These are phyloP conservation scores for Cercospora zeae-maydis DNA, from an alignment of 2,329 filamentous ascomycete genomes.

Conservation along the genomic window DNA sequence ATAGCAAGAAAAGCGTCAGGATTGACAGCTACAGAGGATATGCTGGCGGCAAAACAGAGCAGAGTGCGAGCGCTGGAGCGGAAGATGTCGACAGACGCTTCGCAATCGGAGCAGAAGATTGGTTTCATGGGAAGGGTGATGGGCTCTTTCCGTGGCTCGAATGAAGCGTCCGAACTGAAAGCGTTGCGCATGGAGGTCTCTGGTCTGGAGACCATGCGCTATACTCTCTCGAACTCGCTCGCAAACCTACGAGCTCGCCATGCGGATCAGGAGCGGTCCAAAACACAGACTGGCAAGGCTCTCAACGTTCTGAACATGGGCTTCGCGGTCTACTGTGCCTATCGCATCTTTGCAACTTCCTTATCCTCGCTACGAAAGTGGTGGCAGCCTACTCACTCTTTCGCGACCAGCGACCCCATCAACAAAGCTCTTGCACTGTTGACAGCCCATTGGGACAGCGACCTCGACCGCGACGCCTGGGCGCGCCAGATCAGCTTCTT, in stretches of 20 bases:
- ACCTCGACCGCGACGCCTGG: conserved; percentile 78
- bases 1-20: conserved; percentile 74
- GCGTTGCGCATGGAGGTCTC: conserved; percentile 69
- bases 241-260: conserved; percentile 61
- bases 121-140: conserved; percentile 73
- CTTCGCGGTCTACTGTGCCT: conserved; percentile 80
- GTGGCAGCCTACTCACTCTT: conserved; percentile 45
- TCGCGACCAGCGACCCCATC: conserved; percentile 74
- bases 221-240: conserved; percentile 64
- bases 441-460: conserved; percentile 78
- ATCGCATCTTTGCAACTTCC: conserved; percentile 71
- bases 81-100: conserved; percentile 50
- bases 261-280: conserved; percentile 62
- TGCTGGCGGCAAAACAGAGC: conserved; percentile 72
- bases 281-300: conserved; percentile 63
- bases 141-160: conserved; percentile 65
- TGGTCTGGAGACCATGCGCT: conserved; percentile 76
- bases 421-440: conserved; percentile 77
- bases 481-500: conserved; percentile 80
- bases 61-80: conserved; percentile 67
- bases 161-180: conserved; percentile 52
- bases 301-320: conserved; percentile 61
- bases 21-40: conserved; percentile 72
- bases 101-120: conserved; percentile 35
- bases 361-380: conserved; percentile 63